Percentiles rank a stretch among this genome's conserved stretches.
Evolutionary conservation across 805 yeast species (phyloP).

Genomic region (Candida berthetii): DNA sequence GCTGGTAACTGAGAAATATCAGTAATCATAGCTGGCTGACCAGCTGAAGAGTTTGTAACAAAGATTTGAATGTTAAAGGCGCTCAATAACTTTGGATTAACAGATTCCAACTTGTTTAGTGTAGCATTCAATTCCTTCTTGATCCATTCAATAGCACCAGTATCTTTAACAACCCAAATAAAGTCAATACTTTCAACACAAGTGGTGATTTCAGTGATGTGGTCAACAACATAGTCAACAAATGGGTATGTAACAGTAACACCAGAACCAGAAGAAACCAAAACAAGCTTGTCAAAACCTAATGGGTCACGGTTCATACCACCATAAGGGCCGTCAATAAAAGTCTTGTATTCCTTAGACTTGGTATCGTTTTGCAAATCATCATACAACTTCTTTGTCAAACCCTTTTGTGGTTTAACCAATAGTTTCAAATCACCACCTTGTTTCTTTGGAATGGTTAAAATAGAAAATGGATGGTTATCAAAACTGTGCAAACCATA

Average conservation of each 20-base stretch:
- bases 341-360: slow-evolving; percentile 24
- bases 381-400: slow-evolving; percentile 31
- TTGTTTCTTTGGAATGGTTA: slow-evolving; percentile 23
- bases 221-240: slow-evolving; percentile 17
- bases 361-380: slow-evolving; percentile 19
- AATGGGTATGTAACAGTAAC: slow-evolving; percentile 44
- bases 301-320: slow-evolving; percentile 39
- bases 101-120: background rate
- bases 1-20: background rate
- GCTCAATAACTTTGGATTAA: background rate
- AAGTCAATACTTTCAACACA: slow-evolving; percentile 27
- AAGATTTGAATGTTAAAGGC: slow-evolving; percentile 17
- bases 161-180: slow-evolving; percentile 36
- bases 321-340: slow-evolving; percentile 54
- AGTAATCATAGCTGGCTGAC: background rate
- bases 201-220: slow-evolving; percentile 7
- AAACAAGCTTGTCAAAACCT: slow-evolving; percentile 35
- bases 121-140: slow-evolving; percentile 23
- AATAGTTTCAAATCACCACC: slow-evolving; percentile 33
- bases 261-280: slow-evolving; percentile 47
- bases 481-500: slow-evolving; percentile 38
- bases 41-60: slow-evolving; percentile 21
- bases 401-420: slow-evolving; percentile 39
- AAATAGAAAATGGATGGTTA: slow-evolving; percentile 51
- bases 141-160: slow-evolving; percentile 33